Conservation (phyloP, 495 filamentous ascomycete species). For the Elaphomyces granulatus region DNA sequence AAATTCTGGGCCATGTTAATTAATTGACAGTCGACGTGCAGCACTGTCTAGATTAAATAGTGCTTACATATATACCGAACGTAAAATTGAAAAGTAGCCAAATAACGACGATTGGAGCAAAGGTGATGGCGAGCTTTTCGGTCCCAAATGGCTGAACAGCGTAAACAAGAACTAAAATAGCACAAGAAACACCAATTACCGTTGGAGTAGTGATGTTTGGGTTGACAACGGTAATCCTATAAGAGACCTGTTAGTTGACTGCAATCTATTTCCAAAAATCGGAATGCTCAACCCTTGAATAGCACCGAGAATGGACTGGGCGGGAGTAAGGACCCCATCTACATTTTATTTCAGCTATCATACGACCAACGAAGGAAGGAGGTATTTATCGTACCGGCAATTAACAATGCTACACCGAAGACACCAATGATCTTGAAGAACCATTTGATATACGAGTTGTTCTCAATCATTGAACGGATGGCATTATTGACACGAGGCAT, state of each 20-base stretch:
- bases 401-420: constrained; percentile 54
- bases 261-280: too few relatives aligned
- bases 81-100: constrained; percentile 55
- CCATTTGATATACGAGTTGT: constrained; percentile 32
- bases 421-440: constrained; percentile 56
- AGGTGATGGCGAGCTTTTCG: constrained; percentile 45
- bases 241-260: too few relatives aligned
- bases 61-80: constrained; percentile 52
- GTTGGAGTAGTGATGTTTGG: constrained; percentile 29
- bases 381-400: too few relatives aligned
- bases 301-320: constrained; percentile 54
- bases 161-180: constrained; percentile 55
- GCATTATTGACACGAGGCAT: constrained; percentile 35
- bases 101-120: constrained; percentile 58
- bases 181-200: constrained; percentile 53
- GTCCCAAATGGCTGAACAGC: constrained; percentile 55
- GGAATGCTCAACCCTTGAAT: constrained; percentile 49
- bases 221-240: constrained; percentile 33
- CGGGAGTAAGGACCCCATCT: constrained; percentile 56
- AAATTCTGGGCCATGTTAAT: constrained; percentile 39
- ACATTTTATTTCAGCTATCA: too few relatives aligned
- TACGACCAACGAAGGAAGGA: too few relatives aligned
- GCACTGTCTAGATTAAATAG: too few relatives aligned
- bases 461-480: constrained; percentile 44
- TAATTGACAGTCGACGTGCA: too few relatives aligned